Base-by-base conservation (phyloP, 768 basidiomycete species). In the Podaxis mareebaensis region DNA sequence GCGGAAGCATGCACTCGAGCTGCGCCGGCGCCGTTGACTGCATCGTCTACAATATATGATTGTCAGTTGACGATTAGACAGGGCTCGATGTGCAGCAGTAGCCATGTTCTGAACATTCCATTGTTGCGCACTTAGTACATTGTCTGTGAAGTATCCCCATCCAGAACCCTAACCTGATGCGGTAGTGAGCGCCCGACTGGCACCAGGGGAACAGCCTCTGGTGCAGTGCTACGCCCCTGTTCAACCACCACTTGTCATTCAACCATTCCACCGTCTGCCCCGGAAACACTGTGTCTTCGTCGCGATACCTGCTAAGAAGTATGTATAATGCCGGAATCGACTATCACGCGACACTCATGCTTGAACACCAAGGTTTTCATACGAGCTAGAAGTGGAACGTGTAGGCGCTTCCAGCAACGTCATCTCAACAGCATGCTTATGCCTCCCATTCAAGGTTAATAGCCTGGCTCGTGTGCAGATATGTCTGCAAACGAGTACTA, bases 401-500 rank as follows among this genome's bases (percentile, higher is more conserved):
- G 56, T 57, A 42, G 42, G 40, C 56, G 39, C n/a, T 42, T 57
- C 26, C 28, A n/a, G 15, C 22, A 33, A 44, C 42, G 13, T 13
- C 40, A 46, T 57, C 17, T 57, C 13, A 40, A 20, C 20, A 11
- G 20, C 22, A 22, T 40, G 39, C 56, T 44, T 24, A 57, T 57
- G 44, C 56, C 3, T 20, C 20, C 26, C 30, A 36, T 12, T 20
- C 15, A 15, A 20, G 30, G 15, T 48, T 36, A 15, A 12, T 48
- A 39, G 36, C 17, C 15, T 12, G 11, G 6, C 36, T 36, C 46
- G 20, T 28, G 39, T 17, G 57, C 30, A 59, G 20, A 12, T 8
- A 59, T 59, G 58, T 46, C 58, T 59, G 58, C 58, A 38, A 15
- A 33, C 3, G 58, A 59, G 58, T 59, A 49, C 39, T 61, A 53